phyloP scores from a whole-genome alignment of 1,139 yeast genomes.

The Debaryomyces sp. region DNA sequence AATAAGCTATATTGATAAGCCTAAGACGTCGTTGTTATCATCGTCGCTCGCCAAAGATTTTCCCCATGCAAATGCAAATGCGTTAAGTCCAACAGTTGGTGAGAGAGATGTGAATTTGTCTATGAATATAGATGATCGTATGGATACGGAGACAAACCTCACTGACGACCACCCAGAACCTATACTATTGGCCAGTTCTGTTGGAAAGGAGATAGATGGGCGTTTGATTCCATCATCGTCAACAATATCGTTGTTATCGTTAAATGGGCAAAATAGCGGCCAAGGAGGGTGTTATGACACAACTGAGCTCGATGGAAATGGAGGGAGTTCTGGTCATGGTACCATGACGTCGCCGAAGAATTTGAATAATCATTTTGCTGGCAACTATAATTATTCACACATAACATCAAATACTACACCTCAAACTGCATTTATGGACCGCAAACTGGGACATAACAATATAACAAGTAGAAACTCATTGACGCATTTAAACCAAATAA shows the following conservation, averaged over 20 bases:
- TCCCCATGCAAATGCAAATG: not conserved
- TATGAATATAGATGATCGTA: conserved; percentile 8
- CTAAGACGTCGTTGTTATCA: conserved; percentile 29
- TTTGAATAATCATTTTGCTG: conserved; percentile 7
- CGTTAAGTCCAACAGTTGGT: not conserved
- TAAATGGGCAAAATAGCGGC: conserved; percentile 27
- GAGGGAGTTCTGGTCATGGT: not conserved
- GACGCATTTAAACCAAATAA: conserved; percentile 34
- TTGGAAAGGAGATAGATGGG: conserved; percentile 54
- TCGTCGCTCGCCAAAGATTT: conserved; percentile 28
- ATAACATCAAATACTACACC: conserved; percentile 8
- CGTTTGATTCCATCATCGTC: conserved; percentile 56
- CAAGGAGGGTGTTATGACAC: not conserved
- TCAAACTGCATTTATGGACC: conserved; percentile 19
- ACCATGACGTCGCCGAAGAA: conserved; percentile 8
- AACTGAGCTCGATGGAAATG: not conserved
- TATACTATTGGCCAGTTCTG: conserved; percentile 54
- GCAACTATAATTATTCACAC: conserved; percentile 7
- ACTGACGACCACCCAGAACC: conserved; percentile 56
- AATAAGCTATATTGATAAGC: conserved; percentile 9
- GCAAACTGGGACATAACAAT: conserved; percentile 27
- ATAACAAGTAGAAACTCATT: conserved; percentile 33
- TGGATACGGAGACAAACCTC: conserved; percentile 6
- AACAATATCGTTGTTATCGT: conserved; percentile 53
- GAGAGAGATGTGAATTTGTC: not conserved